These are phyloP conservation scores for Sclerotinia borealis DNA, from an alignment of 2,329 filamentous ascomycete genomes.

Conservation along the genomic window DNA sequence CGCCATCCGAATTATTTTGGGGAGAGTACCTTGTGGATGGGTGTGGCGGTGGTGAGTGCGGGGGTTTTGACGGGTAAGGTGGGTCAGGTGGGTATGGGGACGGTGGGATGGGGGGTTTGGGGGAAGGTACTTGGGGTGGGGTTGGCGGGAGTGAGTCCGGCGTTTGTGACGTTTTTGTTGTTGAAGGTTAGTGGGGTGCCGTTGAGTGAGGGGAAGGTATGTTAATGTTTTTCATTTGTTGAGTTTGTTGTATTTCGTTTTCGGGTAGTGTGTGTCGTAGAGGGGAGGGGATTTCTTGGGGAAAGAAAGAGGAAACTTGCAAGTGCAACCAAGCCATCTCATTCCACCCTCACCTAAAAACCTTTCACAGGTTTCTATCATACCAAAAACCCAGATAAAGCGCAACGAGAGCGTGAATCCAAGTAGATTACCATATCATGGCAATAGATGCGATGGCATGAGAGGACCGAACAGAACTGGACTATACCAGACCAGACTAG, in stretches of 20 bases:
- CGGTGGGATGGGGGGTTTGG: conserved; percentile 39
- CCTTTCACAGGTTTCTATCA: no score
- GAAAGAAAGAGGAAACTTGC: neutral
- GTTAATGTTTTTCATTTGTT: neutral
- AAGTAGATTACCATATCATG: no score
- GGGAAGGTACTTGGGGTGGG: conserved; percentile 41
- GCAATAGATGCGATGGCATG: no score
- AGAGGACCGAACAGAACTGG: no score
- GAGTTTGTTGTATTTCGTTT: neutral
- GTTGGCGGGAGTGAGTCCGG: conserved; percentile 47
- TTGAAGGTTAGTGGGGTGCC: conserved; percentile 59
- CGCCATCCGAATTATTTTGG: conserved; percentile 68
- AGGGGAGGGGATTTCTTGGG: no score
- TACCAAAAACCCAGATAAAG: no score
- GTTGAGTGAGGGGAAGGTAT: conserved; percentile 54
- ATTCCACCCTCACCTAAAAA: no score
- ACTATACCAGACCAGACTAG: no score
- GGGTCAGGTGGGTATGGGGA: conserved; percentile 51
- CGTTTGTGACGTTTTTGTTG: conserved; percentile 57
- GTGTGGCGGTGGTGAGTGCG: conserved; percentile 54
- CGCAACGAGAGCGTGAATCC: no score
- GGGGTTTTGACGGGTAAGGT: conserved; percentile 50
- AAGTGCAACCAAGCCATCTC: neutral
- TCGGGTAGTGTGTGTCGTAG: no score
- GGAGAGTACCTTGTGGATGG: conserved; percentile 64